Percentiles rank a stretch among this genome's conserved stretches.
These are phyloP conservation scores for Lantana camara DNA, from an alignment of 257 asterid species.

Conservation along the genomic window DNA sequence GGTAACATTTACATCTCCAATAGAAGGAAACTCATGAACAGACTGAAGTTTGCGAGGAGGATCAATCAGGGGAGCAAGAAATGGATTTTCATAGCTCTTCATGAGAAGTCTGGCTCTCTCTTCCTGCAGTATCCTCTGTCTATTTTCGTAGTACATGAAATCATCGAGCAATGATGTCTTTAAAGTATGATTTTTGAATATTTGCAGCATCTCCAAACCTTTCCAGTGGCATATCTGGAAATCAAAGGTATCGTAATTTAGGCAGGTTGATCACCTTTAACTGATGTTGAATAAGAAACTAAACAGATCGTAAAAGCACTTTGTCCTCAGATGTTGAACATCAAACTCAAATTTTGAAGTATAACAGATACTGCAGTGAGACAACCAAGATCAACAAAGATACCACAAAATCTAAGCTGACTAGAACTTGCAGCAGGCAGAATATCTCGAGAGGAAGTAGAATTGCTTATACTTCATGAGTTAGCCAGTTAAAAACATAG, in stretches of 20 bases:
- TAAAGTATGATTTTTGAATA: constrained; percentile 50
- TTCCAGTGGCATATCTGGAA: constrained; percentile 63
- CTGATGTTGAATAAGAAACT: background rate
- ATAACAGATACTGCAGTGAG: background rate
- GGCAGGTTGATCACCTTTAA: background rate
- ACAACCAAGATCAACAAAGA: background rate
- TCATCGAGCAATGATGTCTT: constrained; percentile 88
- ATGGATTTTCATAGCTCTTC: constrained; percentile 61
- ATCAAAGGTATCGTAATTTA: background rate
- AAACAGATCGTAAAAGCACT: too few relatives aligned
- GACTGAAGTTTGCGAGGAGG: constrained; percentile 65
- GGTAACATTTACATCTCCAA: constrained; percentile 31
- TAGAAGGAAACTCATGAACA: constrained; percentile 32
- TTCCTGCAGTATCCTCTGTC: constrained; percentile 73
- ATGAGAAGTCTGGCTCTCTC: constrained; percentile 63
- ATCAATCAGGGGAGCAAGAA: constrained; percentile 50
- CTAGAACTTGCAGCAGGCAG: too few relatives aligned
- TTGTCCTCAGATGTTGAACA: too few relatives aligned
- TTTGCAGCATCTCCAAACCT: constrained; percentile 86
- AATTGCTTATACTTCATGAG: background rate
- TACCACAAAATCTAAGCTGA: too few relatives aligned
- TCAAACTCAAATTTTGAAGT: too few relatives aligned
- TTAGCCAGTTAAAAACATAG: too few relatives aligned
- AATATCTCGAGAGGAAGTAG: too few relatives aligned
- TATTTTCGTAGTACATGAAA: constrained; percentile 84